phyloP scores from a whole-genome alignment of 192 early-diverging fungal species.

The Coemansia sp. region DNA sequence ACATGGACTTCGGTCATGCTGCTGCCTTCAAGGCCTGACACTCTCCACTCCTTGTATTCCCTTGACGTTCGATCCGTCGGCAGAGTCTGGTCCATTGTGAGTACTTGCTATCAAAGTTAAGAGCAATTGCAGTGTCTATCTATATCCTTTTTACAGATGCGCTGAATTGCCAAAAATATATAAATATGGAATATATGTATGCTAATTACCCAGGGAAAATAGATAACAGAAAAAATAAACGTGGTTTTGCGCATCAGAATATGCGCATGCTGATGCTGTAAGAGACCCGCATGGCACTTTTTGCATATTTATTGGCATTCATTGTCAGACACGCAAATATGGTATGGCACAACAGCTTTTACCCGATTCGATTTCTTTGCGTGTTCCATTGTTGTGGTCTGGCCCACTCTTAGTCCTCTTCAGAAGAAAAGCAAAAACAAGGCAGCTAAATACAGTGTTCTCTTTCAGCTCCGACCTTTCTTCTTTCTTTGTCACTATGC shows the following conservation, averaged over 20 bases:
- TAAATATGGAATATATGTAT: not conserved
- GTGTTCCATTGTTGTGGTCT: not conserved
- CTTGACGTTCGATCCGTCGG: constrained; percentile 47
- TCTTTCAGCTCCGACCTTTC: not conserved
- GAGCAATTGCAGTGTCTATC: no score
- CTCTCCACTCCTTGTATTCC: constrained; percentile 54
- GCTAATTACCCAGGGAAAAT: not conserved
- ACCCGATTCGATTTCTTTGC: not conserved
- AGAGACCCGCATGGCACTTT: not conserved
- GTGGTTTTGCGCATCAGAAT: no score
- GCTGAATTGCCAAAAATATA: not conserved
- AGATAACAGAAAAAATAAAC: no score
- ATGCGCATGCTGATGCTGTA: no score
- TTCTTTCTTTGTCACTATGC: no score
- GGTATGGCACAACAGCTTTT: not conserved
- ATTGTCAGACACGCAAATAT: not conserved
- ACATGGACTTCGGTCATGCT: constrained; percentile 49
- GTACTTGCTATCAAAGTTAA: not conserved
- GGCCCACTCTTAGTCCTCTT: not conserved
- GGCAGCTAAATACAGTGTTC: not conserved
- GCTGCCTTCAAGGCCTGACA: constrained; percentile 46
- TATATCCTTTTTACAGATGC: no score
- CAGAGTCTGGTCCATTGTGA: constrained; percentile 3
- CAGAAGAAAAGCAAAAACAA: not conserved
- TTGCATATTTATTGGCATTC: not conserved